Evolutionary conservation across 1,284 basidiomycete species (phyloP).

Genomic region (Austroboletus novae-zelandiae): DNA sequence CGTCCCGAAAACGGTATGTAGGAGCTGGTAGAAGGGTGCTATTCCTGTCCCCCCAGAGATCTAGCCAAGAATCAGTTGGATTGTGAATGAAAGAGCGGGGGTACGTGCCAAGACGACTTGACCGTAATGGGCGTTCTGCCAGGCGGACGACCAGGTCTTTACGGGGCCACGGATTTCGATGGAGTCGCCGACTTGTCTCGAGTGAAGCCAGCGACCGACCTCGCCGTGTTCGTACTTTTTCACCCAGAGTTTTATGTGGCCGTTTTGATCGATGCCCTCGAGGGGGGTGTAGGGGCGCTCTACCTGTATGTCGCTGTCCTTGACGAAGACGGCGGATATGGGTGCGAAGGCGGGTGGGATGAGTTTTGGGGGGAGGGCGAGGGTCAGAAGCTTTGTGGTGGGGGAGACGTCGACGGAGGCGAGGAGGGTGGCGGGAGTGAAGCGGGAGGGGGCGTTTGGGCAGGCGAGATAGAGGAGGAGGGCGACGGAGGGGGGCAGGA

Average conservation of each 20-base stretch:
- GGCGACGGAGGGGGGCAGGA: slow-evolving; percentile 33
- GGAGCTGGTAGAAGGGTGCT: slow-evolving; percentile 75
- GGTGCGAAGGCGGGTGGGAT: slow-evolving; percentile 34
- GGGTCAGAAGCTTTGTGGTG: slow-evolving; percentile 59
- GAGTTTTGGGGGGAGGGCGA: slow-evolving; percentile 51
- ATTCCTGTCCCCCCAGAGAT: slow-evolving; percentile 84
- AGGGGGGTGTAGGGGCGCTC: slow-evolving; percentile 83
- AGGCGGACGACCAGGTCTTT: slow-evolving; percentile 60
- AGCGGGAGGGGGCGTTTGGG: slow-evolving; percentile 43
- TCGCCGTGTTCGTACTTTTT: slow-evolving; percentile 79
- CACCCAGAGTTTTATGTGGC: slow-evolving; percentile 71
- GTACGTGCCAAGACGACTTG: slow-evolving; percentile 71
- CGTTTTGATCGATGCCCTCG: slow-evolving; percentile 60
- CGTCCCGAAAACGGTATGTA: slow-evolving; percentile 41
- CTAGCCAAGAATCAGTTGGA: slow-evolving; percentile 37
- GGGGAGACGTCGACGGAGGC: slow-evolving; percentile 49
- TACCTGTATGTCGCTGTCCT: slow-evolving; percentile 87
- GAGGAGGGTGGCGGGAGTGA: slow-evolving; percentile 61
- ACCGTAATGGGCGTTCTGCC: slow-evolving; percentile 63
- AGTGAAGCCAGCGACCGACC: slow-evolving; percentile 78
- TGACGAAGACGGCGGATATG: slow-evolving; percentile 78
- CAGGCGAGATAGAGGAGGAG: slow-evolving; percentile 38
- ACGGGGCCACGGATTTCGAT: slow-evolving; percentile 79
- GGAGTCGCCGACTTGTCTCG: slow-evolving; percentile 61
- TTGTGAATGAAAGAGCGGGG: neutral